A percentile compares a stretch with the other conserved stretches of the same genome.
Evolutionary conservation across 805 yeast genomes (phyloP).

Genomic region (Scheffersomyces amazonensis): DNA sequence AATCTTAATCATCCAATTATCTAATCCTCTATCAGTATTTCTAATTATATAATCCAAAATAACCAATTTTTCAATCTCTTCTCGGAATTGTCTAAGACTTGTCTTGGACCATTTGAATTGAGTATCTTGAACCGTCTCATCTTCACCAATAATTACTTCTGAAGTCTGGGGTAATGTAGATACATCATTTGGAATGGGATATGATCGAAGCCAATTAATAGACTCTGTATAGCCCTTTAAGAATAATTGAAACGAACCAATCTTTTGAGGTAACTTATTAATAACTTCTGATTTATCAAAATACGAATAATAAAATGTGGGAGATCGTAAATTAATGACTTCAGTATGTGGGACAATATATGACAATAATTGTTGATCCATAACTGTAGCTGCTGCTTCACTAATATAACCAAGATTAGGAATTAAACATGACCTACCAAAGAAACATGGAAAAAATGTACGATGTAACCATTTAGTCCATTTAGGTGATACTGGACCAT

Average conservation of each 20-base stretch:
- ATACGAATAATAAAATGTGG: slow-evolving; percentile 50
- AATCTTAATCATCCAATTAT: slow-evolving; percentile 73
- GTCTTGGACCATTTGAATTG: slow-evolving; percentile 54
- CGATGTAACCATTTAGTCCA: slow-evolving; percentile 80
- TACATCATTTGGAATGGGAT: slow-evolving; percentile 51
- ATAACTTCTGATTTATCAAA: slow-evolving; percentile 34
- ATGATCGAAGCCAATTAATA: slow-evolving; percentile 49
- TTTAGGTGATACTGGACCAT: slow-evolving; percentile 74
- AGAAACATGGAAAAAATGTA: slow-evolving; percentile 73
- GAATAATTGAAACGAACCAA: slow-evolving; percentile 69
- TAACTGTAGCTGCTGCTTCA: slow-evolving; percentile 67
- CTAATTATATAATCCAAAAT: slow-evolving; percentile 70
- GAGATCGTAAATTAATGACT: slow-evolving; percentile 47
- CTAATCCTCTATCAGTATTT: slow-evolving; percentile 72
- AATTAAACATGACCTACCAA: slow-evolving; percentile 69
- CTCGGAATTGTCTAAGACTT: slow-evolving; percentile 48
- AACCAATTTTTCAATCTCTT: slow-evolving; percentile 66
- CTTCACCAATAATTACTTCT: slow-evolving; percentile 14
- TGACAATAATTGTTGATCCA: slow-evolving; percentile 59
- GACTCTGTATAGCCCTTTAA: slow-evolving; percentile 59
- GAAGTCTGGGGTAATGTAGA: slow-evolving; percentile 14
- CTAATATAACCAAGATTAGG: slow-evolving; percentile 72
- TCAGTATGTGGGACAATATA: slow-evolving; percentile 67
- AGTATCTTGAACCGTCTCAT: slow-evolving; percentile 7
- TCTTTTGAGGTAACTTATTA: slow-evolving; percentile 40